Percentiles rank a stretch among this genome's conserved stretches.
Conservation (phyloP, 352 stramenopile species). For the Globisporangium carolinianum region DNA sequence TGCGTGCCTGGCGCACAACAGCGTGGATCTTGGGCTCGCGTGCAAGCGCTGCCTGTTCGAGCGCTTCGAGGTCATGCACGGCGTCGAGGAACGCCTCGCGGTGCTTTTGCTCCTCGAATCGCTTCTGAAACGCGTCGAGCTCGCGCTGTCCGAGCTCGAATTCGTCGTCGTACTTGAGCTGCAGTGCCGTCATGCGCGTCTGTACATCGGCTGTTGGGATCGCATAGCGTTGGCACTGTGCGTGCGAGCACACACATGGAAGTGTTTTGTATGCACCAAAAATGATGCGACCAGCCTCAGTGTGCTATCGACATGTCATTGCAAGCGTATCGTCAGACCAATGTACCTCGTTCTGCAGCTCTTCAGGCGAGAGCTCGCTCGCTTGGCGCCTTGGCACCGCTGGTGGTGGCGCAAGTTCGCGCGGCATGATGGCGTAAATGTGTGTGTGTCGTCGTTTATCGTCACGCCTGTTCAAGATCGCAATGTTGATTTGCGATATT, state of each 20-base stretch:
- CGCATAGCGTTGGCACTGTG: slow-evolving; percentile 42
- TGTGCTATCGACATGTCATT: background rate
- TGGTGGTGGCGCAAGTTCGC: too few relatives aligned
- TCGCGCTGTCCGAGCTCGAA: slow-evolving; percentile 29
- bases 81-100: slow-evolving; percentile 41
- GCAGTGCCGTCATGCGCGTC: slow-evolving; percentile 34
- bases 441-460: too few relatives aligned
- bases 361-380: slow-evolving; percentile 40
- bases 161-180: slow-evolving; percentile 60
- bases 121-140: slow-evolving; percentile 30
- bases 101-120: slow-evolving; percentile 33
- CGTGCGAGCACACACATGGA: background rate
- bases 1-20: slow-evolving; percentile 31
- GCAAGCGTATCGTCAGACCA: background rate
- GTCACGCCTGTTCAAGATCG: too few relatives aligned
- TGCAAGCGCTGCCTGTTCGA: slow-evolving; percentile 34
- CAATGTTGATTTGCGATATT: too few relatives aligned
- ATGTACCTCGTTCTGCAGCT: slow-evolving; percentile 52
- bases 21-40: slow-evolving; percentile 36
- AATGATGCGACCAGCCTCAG: background rate
- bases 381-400: slow-evolving; percentile 20
- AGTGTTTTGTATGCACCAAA: too few relatives aligned
- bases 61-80: slow-evolving; percentile 22
- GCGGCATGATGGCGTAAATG: too few relatives aligned
- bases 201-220: slow-evolving; percentile 38